A percentile compares a stretch with the other conserved stretches of the same genome.
phyloP scores from a whole-genome alignment of 441 rosid species.

The Oxalis stricta region DNA sequence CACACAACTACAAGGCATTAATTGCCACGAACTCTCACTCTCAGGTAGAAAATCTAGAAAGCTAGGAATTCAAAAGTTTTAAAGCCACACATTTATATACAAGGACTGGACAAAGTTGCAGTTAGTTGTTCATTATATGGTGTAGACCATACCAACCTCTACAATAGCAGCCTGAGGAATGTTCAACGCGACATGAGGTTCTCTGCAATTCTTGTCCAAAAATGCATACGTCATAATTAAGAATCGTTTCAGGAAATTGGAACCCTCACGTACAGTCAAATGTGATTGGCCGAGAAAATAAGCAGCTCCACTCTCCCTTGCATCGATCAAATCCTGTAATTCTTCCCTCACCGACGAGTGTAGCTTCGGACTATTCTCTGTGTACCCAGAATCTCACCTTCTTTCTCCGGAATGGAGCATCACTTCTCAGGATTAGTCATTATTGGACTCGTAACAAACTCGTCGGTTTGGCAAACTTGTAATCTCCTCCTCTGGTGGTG shows the following conservation, averaged over 20 bases:
- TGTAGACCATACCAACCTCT: conserved; percentile 44
- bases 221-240: conserved; percentile 26
- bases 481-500: neutral
- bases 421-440: neutral
- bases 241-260: conserved; percentile 30
- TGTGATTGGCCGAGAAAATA: conserved; percentile 49
- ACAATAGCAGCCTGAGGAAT: conserved; percentile 55
- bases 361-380: conserved; percentile 19
- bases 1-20: too few relatives aligned
- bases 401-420: conserved; percentile 12
- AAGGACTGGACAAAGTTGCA: neutral
- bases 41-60: too few relatives aligned
- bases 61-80: too few relatives aligned
- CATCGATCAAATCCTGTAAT: conserved; percentile 29
- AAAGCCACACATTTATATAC: neutral
- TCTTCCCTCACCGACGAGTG: conserved; percentile 21
- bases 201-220: conserved; percentile 34
- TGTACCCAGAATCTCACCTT: conserved; percentile 37
- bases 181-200: conserved; percentile 37
- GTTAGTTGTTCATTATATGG: conserved; percentile 10
- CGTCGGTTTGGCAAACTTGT: neutral
- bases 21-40: too few relatives aligned
- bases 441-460: neutral
- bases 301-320: conserved; percentile 54
- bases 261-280: conserved; percentile 17